These are phyloP conservation scores for Chamaecyparis obtusa DNA, from an alignment of 75 land plant genomes.

Conservation along the genomic window DNA sequence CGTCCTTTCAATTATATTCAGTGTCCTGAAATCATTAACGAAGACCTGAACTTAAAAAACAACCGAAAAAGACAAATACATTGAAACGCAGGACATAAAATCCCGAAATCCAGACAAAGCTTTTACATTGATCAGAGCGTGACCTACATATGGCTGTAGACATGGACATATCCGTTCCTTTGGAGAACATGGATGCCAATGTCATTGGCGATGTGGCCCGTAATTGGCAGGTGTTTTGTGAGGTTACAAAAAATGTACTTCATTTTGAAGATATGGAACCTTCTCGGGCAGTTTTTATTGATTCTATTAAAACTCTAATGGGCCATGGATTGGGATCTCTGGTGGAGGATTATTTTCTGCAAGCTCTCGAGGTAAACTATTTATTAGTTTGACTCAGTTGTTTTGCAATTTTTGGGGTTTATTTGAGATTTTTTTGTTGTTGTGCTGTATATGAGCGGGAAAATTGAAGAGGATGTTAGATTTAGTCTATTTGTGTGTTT, in stretches of 20 bases:
- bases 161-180: slow-evolving; percentile 3
- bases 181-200: neutral
- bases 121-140: neutral
- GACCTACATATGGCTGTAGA: slow-evolving; percentile 4
- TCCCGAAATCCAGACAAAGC: neutral
- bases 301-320: neutral
- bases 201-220: neutral
- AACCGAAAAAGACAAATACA: neutral
- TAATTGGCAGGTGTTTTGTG: neutral
- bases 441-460: neutral
- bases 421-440: neutral
- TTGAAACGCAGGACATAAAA: neutral
- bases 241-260: neutral
- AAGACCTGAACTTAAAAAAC: no score
- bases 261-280: neutral
- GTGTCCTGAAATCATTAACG: no score
- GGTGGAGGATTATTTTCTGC: slow-evolving; percentile 1
- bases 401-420: neutral
- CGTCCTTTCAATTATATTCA: no score
- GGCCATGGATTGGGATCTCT: slow-evolving; percentile 2
- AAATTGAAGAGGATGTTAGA: neutral
- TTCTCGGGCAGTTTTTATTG: neutral
- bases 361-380: slow-evolving; percentile 4
- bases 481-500: neutral
- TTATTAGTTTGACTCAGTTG: neutral